These are phyloP conservation scores for Beauveria australis DNA, from an alignment of 2,329 filamentous ascomycete genomes.

Conservation along the genomic window DNA sequence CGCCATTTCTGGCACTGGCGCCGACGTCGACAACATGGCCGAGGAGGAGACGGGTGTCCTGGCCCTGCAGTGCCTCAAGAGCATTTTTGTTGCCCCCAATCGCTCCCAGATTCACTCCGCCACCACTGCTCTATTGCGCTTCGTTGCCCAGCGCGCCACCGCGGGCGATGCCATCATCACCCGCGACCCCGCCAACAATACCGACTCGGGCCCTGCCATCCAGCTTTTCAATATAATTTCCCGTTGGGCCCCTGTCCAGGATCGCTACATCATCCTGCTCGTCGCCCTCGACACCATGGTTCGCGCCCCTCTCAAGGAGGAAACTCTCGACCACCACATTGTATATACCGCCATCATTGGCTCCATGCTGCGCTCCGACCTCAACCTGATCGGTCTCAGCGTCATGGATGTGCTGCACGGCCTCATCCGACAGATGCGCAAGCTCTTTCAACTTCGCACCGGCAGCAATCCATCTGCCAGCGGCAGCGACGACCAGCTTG, in stretches of 20 bases:
- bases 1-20: slow-evolving; percentile 58
- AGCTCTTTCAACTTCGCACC: slow-evolving; percentile 59
- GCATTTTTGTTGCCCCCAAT: slow-evolving; percentile 77
- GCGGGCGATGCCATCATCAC: slow-evolving; percentile 47
- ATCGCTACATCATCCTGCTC: slow-evolving; percentile 83
- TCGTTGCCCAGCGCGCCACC: slow-evolving; percentile 55
- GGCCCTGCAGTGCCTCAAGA: slow-evolving; percentile 78
- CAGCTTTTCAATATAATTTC: slow-evolving; percentile 72
- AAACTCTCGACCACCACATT: slow-evolving; percentile 64
- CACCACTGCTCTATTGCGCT: slow-evolving; percentile 64
- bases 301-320: slow-evolving; percentile 58
- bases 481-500: slow-evolving; percentile 26
- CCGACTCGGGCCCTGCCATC: slow-evolving; percentile 66
- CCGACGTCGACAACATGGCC: slow-evolving; percentile 80
- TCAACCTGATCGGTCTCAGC: slow-evolving; percentile 91
- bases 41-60: slow-evolving; percentile 82
- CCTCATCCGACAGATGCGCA: slow-evolving; percentile 74
- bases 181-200: slow-evolving; percentile 30
- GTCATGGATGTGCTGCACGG: slow-evolving; percentile 91
- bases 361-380: slow-evolving; percentile 73
- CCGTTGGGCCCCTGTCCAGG: slow-evolving; percentile 86
- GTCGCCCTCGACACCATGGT: slow-evolving; percentile 71
- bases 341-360: slow-evolving; percentile 71
- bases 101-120: slow-evolving; percentile 72
- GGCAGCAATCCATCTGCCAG: slow-evolving; percentile 24